Evolutionary conservation across 306 rosid species (phyloP), one percentile per base, ranked within the genome.

Genomic region (Abrus precatorius): DNA sequence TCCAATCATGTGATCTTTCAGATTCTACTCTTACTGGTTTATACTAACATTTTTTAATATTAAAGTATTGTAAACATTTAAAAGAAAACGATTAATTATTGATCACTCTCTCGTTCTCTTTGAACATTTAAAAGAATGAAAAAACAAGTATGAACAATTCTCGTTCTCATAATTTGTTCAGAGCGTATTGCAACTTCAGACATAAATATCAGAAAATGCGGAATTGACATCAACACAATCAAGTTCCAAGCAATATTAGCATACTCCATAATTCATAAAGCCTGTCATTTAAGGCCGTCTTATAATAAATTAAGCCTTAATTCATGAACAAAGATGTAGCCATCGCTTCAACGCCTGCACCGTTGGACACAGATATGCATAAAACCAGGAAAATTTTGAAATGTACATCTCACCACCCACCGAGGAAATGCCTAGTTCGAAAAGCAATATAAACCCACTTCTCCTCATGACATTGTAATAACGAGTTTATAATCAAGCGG

Each of bases 321-420:
- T 62, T 62, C 45, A 34, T 9, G 41, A 59, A 13, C 65, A 61
- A 12, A 30, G 5, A 69, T 33, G 60, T 49, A 69, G 45, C 2
- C 29, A 6, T 45, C 0, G 14, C 32, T 70, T 49, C 75, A 49
- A 13, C 47, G 12, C 75, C 61, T 5, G 9, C n/a, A 71, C 33
- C 29, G 7, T 9, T 47, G 74, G 41, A 45, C 38, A 9, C 28
- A 48, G 20, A 20, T 20, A 36, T 2, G 4, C 38, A 9, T 36
- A 38, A 72, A 72, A 53, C 27, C 65, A 55, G 55, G 1, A 20
- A 55, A 27, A 55, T n/a, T 50, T 29, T 71, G 63, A 72, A 34
- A 33, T 33, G 48, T 71, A 34, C 13, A 45, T 11, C 30, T 12
- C 60, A 67, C 34, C 9, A 10, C 28, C 9, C 3, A 62, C 13